Percentiles rank a stretch among this genome's conserved stretches.
Conservation (phyloP, 2,329 filamentous ascomycete species). For the Clonostachys solani region DNA sequence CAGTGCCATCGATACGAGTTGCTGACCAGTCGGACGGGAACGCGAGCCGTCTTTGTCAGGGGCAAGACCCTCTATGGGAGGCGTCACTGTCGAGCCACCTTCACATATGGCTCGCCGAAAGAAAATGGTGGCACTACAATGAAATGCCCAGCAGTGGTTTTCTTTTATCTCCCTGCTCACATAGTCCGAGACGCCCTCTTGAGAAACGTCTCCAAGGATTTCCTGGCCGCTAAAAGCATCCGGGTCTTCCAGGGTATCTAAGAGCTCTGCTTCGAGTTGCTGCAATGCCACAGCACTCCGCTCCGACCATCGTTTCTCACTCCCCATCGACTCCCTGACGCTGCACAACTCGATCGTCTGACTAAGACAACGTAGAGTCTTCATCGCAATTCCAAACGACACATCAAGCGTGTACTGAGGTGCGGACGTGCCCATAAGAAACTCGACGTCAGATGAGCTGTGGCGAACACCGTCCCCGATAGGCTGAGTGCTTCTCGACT, state of each 20-base stretch:
- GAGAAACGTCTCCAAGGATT: background rate
- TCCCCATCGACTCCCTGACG: background rate
- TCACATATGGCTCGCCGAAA: background rate
- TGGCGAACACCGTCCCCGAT: background rate
- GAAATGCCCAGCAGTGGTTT: constrained; percentile 1
- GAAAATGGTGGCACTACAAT: background rate
- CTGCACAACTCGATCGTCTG: background rate
- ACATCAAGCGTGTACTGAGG: background rate
- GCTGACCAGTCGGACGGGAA: background rate
- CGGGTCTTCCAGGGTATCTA: background rate
- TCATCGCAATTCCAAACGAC: background rate
- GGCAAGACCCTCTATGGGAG: background rate
- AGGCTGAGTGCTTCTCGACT: background rate
- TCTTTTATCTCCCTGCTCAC: background rate
- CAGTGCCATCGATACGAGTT: constrained; percentile 1
- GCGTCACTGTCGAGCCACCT: background rate
- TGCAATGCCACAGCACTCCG: background rate
- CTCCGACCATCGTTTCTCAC: background rate
- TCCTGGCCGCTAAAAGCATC: background rate
- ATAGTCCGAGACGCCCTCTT: background rate
- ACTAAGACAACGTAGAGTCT: background rate
- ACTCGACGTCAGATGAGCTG: background rate
- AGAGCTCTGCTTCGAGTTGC: background rate
- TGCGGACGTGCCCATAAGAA: background rate
- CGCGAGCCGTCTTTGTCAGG: background rate